Base-by-base conservation (phyloP, 2,329 filamentous ascomycete genomes). In the Penicillium concentricum region DNA sequence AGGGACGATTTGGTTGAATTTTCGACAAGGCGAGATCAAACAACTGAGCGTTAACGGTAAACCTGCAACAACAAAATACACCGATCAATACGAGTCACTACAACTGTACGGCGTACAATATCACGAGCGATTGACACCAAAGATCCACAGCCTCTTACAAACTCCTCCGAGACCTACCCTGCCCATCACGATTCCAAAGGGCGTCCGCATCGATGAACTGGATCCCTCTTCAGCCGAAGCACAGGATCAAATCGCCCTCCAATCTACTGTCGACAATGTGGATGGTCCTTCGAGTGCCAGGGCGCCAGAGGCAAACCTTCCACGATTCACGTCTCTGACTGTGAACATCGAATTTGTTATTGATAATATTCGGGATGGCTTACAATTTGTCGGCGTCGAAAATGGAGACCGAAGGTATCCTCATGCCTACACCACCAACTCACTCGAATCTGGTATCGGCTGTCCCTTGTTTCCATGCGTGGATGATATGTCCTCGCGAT, bases 401-500 rank as follows among this genome's bases (percentile, higher is more conserved):
- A 86, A 87, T 55, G 84, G 87, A 49, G 93, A 97, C 71, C 81
- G 81, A 54, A 85, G 92, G 59, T 99, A 92, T 72, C 92, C 94
- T 0, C 93, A 99, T 76, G 87, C 90, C 47, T 99, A 96, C 73
- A 96, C 93, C 0, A 88, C 87, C 39, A 92, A 93, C 68, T 89
- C 88, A 2, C 79, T 88, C 41, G 87, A 90, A 59, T 86, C 91
- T 0, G 92, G 92, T 30, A 87, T 86, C 18, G 87, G 91, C 1
- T 93, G 87, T 45, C 92, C 88, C 65, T 85, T 97, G 26, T 99
- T 99, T 67, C 94, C 94, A 0, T 97, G 94, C 72, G 82, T 97
- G 51, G 94, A 99, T 71, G 90, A 96, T 69, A 85, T 89, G 24
- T 86, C 87, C 34, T 87, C 90, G 56, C 84, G 91, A 54, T 93